Conservation (phyloP, 176 grass and related monocot species). For the Carex kokanica region DNA sequence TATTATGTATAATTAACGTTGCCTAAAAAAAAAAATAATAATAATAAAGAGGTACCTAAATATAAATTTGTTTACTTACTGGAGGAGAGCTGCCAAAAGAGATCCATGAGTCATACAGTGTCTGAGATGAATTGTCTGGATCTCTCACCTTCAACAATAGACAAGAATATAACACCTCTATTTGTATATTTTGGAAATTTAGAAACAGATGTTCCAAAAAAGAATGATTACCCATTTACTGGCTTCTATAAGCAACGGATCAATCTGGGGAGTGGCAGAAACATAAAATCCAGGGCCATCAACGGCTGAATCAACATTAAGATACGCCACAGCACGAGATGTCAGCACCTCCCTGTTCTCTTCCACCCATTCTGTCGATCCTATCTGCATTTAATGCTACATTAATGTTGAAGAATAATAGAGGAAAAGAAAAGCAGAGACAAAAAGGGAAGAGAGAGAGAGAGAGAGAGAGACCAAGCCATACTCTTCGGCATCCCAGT, state of each 20-base stretch:
- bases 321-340: conserved; percentile 69
- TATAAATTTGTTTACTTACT: conserved; percentile 42
- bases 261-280: conserved; percentile 69
- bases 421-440: conserved; percentile 7
- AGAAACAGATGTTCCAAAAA: neutral
- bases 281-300: conserved; percentile 48
- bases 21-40: neutral
- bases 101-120: conserved; percentile 62
- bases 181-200: neutral
- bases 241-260: conserved; percentile 57
- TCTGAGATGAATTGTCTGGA: conserved; percentile 80
- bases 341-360: conserved; percentile 71
- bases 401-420: conserved; percentile 19
- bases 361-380: conserved; percentile 97
- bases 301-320: conserved; percentile 72
- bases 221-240: conserved; percentile 52
- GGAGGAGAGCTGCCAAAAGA: conserved; percentile 35
- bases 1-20: neutral
- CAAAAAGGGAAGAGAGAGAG: neutral
- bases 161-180: neutral
- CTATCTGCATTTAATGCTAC: conserved; percentile 46
- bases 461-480: conserved; percentile 62
- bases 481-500: conserved; percentile 89
- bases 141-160: conserved; percentile 64
- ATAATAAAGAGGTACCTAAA: neutral